Percentiles rank a stretch among this genome's conserved stretches.
phyloP scores from a whole-genome alignment of 805 yeast genomes.

The Wickerhamiella galacta region DNA sequence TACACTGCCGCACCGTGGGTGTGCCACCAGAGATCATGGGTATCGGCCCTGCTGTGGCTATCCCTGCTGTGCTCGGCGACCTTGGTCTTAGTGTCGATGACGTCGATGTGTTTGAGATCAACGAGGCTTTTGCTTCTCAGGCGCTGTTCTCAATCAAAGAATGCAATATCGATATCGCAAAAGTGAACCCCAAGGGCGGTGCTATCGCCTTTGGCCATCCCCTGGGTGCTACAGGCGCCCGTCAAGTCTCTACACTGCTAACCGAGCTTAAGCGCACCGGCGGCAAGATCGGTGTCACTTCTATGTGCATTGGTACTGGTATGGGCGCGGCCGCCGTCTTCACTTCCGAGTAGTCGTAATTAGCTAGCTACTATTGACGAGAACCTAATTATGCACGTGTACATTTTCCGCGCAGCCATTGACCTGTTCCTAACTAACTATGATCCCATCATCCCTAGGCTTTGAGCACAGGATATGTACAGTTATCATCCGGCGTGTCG shows the following conservation, averaged over 20 bases:
- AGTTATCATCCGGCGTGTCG: no score
- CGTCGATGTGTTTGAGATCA: slow-evolving; percentile 66
- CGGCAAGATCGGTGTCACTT: slow-evolving; percentile 67
- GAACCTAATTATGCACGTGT: no score
- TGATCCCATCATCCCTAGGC: no score
- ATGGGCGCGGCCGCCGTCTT: slow-evolving; percentile 94
- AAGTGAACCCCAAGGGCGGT: slow-evolving; percentile 87
- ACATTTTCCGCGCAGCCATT: no score
- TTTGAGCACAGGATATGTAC: no score
- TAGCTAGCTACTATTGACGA: no score
- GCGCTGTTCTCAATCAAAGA: slow-evolving; percentile 58
- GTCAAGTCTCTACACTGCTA: slow-evolving; percentile 80
- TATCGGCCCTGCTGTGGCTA: slow-evolving; percentile 91
- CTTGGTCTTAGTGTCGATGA: slow-evolving; percentile 45
- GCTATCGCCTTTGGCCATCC: slow-evolving; percentile 97
- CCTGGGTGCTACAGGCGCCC: slow-evolving; percentile 76
- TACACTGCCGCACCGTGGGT: slow-evolving; percentile 68
- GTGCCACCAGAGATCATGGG: slow-evolving; percentile 98
- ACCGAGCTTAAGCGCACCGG: slow-evolving; percentile 57
- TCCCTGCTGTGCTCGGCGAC: slow-evolving; percentile 62
- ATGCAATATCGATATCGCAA: slow-evolving; percentile 46
- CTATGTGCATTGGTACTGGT: slow-evolving; percentile 97
- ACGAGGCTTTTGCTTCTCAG: slow-evolving; percentile 96
- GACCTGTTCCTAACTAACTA: no score
- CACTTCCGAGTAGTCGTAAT: slow-evolving; percentile 55